Conservation (phyloP, 169 alveolate genomes). For the Eimeria necatrix region DNA sequence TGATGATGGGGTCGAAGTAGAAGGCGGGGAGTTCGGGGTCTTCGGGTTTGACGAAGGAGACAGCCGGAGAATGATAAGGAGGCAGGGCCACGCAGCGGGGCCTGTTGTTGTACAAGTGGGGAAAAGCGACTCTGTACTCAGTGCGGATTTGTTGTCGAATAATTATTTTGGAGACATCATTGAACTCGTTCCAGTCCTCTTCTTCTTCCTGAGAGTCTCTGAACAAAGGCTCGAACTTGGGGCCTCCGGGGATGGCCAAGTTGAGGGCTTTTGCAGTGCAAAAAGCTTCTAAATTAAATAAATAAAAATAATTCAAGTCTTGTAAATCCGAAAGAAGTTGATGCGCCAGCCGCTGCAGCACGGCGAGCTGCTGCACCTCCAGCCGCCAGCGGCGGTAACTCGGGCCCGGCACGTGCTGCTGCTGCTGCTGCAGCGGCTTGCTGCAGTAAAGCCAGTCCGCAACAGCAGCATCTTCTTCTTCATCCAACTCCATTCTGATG, state of each 20-base stretch:
- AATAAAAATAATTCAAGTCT: conserved; percentile 97
- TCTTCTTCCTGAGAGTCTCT: conserved; percentile 98
- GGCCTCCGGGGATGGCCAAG: conserved; percentile 99
- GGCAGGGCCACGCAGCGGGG: conserved; percentile 92
- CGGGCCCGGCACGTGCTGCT: conserved; percentile 91
- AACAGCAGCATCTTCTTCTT: conserved; percentile 99
- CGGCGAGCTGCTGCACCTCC: conserved; percentile 97
- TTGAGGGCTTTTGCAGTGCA: conserved; percentile 99
- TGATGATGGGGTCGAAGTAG: conserved; percentile 98
- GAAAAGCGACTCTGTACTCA: conserved; percentile 99
- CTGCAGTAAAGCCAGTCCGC: conserved; percentile 98
- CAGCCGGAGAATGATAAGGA: conserved; percentile 90
- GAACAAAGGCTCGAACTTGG: conserved; percentile 99
- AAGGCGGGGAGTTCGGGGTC: conserved; percentile 97
- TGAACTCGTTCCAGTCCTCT: conserved; percentile 99
- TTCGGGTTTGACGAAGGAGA: conserved; percentile 95
- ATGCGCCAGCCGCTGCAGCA: conserved; percentile 98
- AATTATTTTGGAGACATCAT: conserved; percentile 98
- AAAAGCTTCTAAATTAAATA: conserved; percentile 98
- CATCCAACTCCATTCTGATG: conserved; percentile 98
- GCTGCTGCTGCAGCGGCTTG: conserved; percentile 84
- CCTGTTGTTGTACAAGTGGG: conserved; percentile 97
- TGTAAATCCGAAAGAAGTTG: conserved; percentile 97
- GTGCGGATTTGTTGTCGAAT: conserved; percentile 96
- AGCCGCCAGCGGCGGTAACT: conserved; percentile 97